These are phyloP conservation scores for Cicer cuneatum DNA, from an alignment of 306 rosid genomes.

Conservation along the genomic window DNA sequence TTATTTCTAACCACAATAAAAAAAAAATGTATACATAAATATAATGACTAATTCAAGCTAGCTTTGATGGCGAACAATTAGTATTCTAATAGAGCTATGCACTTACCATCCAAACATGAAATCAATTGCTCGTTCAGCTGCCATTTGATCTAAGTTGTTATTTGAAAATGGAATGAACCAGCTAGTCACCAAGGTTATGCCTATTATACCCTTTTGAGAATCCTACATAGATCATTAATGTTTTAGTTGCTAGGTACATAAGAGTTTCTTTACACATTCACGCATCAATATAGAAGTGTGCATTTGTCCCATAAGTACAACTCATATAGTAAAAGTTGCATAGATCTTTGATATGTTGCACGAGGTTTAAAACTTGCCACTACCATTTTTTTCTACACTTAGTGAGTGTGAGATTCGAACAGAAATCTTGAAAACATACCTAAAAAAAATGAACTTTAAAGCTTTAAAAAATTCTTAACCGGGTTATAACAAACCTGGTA, in stretches of 20 bases:
- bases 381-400: no score
- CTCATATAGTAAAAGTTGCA: no score
- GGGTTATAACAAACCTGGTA: slow-evolving; percentile 45
- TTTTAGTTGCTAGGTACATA: neutral
- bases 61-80: no score
- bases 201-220: slow-evolving; percentile 68
- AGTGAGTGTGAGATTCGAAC: no score
- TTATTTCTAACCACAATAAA: no score
- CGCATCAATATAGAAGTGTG: neutral
- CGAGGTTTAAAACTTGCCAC: no score
- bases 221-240: slow-evolving; percentile 42
- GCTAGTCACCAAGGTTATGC: slow-evolving; percentile 50
- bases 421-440: no score
- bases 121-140: slow-evolving; percentile 61
- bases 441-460: neutral
- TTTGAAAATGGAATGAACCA: slow-evolving; percentile 61
- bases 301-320: no score
- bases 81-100: neutral
- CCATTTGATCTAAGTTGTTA: slow-evolving; percentile 36
- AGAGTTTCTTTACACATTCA: neutral
- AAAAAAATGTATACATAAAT: no score
- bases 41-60: no score
- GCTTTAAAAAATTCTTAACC: neutral
- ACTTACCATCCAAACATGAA: slow-evolving; percentile 75
- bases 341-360: no score